Percentiles rank a stretch among this genome's conserved stretches.
Evolutionary conservation across 1,284 basidiomycete species (phyloP).

Genomic region (Dichomitus squalens): DNA sequence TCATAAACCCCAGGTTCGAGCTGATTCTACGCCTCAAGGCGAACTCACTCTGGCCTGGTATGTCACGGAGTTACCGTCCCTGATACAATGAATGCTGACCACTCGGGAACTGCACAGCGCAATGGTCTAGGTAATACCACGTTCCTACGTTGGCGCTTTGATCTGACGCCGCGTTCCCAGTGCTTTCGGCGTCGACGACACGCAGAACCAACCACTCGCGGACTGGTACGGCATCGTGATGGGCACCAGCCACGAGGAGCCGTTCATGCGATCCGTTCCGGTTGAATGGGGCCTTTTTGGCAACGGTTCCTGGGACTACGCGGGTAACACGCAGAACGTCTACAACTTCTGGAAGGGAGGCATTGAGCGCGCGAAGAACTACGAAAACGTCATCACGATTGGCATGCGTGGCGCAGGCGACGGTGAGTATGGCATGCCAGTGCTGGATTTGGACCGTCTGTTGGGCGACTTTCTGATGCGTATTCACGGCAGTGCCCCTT

Average conservation of each 20-base stretch:
- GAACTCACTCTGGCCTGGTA: conserved; percentile 69
- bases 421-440: conserved; percentile 35
- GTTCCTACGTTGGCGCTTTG: neutral
- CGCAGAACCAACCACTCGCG: conserved; percentile 63
- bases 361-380: conserved; percentile 53
- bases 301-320: conserved; percentile 56
- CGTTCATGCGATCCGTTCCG: conserved; percentile 64
- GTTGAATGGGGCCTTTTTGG: conserved; percentile 61
- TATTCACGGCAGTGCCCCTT: conserved; percentile 48
- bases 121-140: conserved; percentile 22
- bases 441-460: neutral
- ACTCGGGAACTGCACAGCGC: conserved; percentile 5
- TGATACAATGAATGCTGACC: neutral
- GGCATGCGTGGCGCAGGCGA: conserved; percentile 63
- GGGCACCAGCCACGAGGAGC: conserved; percentile 70
- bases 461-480: neutral
- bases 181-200: conserved; percentile 69
- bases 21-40: conserved; percentile 68
- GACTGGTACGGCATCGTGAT: conserved; percentile 72
- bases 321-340: conserved; percentile 51
- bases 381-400: conserved; percentile 62
- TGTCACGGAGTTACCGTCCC: neutral
- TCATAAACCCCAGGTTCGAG: conserved; percentile 51
- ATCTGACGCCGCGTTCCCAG: conserved; percentile 36
- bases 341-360: conserved; percentile 62